Conservation (phyloP, 2,329 filamentous ascomycete species). For the Aspergillus sp. region DNA sequence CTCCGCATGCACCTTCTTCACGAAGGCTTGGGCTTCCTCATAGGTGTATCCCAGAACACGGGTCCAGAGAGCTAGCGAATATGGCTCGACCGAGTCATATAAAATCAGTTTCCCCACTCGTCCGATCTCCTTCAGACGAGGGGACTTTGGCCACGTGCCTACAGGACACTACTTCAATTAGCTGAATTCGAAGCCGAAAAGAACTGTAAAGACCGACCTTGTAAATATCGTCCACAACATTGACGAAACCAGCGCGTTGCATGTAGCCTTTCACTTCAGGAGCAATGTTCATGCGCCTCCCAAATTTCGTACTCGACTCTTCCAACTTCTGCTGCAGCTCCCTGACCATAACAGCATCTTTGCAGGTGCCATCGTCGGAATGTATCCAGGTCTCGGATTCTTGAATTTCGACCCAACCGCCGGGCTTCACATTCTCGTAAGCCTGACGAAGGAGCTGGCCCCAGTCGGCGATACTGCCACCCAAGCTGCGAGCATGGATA, state of each 20-base stretch:
- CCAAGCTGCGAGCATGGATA: conserved; percentile 41
- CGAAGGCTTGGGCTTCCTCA: conserved; percentile 33
- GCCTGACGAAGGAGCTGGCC: conserved; percentile 32
- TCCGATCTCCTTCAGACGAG: conserved; percentile 38
- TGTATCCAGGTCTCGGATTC: conserved; percentile 31
- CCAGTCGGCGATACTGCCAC: conserved; percentile 42
- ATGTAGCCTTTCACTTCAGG: conserved; percentile 29
- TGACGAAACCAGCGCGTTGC: conserved; percentile 33
- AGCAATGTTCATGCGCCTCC: conserved; percentile 40
- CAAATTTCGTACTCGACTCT: conserved; percentile 34
- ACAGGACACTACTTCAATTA: conserved; percentile 30
- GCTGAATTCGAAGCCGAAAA: neutral
- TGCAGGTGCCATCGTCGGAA: conserved; percentile 37
- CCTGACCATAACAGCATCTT: conserved; percentile 24
- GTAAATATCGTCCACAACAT: conserved; percentile 37
- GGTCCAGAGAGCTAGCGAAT: conserved; percentile 42
- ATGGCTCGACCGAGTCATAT: conserved; percentile 39
- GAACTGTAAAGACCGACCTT: conserved; percentile 29
- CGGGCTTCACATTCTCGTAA: conserved; percentile 34
- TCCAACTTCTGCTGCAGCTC: conserved; percentile 35
- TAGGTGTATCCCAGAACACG: conserved; percentile 36
- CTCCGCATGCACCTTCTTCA: conserved; percentile 32
- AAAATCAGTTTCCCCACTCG: conserved; percentile 32
- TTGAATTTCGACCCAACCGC: conserved; percentile 41
- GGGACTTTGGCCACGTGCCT: conserved; percentile 38